Evolutionary conservation across 352 stramenopile species (phyloP), one percentile per base, ranked within the genome.

Genomic region (Phytophthora ohioensis): DNA sequence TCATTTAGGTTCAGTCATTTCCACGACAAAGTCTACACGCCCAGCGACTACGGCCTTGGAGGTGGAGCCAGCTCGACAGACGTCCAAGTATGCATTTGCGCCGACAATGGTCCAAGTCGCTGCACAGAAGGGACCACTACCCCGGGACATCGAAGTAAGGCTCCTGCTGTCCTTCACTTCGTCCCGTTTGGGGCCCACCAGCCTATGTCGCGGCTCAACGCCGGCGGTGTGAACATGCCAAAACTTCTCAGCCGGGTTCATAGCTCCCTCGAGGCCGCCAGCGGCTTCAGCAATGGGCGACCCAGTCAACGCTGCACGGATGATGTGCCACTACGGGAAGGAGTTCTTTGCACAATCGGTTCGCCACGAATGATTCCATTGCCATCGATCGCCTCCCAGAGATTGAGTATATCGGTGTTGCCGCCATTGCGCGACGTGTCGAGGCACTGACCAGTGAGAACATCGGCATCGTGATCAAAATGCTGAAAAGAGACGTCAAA

Each of bases 401-500:
- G 0, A 69, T 76, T 46, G 38, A 15, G 0, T 76, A 53, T 21
- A 30, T 34, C 3, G 35, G 59, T 15, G 62, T 73, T 0, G 47
- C 52, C 0, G 41, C 48, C 5, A 43, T 77, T 6, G 64, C 58
- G 4, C 2, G 54, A 2, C 52, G 65, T 9, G 71, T 74, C 15
- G 35, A 74, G 39, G 5, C 4, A 5, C 30, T 57, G 0, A 17
- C 38, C 0, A 27, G 1, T 13, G 13, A 15, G 7, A 5, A 58
- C 38, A 32, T 39, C 8, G 30, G 5, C 3, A n/a, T 43, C 6
- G 39, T 17, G 11, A 47, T 58, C 15, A 62, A 61, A 21, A 47
- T 73, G 0, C 38, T 68, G 0, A 71, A 77, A 57, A 55, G 64
- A 2, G 48, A 74, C n/a, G 59, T 74, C 17, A 78, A 78, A 27